These are phyloP conservation scores for Penicillium sp. DNA, from an alignment of 2,329 filamentous ascomycete genomes.

Conservation along the genomic window DNA sequence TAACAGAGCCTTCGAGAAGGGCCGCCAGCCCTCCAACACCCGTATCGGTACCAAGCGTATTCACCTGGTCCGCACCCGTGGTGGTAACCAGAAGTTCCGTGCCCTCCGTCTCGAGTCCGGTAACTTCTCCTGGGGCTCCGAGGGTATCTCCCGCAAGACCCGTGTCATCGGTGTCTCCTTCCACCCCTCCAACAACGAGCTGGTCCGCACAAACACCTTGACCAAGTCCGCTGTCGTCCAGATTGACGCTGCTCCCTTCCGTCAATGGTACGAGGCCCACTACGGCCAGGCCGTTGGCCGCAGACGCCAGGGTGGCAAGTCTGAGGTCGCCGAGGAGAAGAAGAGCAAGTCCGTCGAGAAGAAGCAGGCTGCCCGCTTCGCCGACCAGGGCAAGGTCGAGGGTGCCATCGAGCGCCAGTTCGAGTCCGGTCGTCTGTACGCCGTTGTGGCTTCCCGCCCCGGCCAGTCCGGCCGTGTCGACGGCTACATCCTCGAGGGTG, in stretches of 20 bases:
- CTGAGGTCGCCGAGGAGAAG: conserved; percentile 62
- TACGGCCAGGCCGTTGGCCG: conserved; percentile 90
- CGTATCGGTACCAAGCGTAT: conserved; percentile 97
- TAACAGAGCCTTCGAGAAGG: conserved; percentile 99
- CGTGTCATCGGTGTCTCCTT: conserved; percentile 97
- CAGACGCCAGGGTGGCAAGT: conserved; percentile 79
- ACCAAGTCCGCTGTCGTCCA: conserved; percentile 99
- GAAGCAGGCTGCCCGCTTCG: conserved; percentile 89
- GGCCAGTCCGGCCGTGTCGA: conserved; percentile 96
- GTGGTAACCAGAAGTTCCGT: conserved; percentile 99
- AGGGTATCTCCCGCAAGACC: conserved; percentile 97
- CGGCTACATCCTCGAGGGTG: conserved; percentile 97
- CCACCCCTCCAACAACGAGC: conserved; percentile 99
- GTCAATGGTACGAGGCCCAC: conserved; percentile 99
- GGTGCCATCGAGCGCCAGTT: conserved; percentile 93
- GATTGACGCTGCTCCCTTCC: conserved; percentile 97
- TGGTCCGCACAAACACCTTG: conserved; percentile 99
- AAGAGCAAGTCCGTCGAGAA: conserved; percentile 94
- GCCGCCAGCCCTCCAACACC: conserved; percentile 98
- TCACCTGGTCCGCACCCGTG: conserved; percentile 94
- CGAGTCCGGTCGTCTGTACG: conserved; percentile 96
- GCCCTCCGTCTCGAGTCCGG: conserved; percentile 96
- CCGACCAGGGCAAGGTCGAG: conserved; percentile 89
- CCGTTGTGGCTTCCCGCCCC: conserved; percentile 86
- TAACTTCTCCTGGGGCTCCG: conserved; percentile 99